Percentiles rank a stretch among this genome's conserved stretches.
Conservation (phyloP, 2,329 filamentous ascomycete genomes). For the Phaeoacremonium minimum region DNA sequence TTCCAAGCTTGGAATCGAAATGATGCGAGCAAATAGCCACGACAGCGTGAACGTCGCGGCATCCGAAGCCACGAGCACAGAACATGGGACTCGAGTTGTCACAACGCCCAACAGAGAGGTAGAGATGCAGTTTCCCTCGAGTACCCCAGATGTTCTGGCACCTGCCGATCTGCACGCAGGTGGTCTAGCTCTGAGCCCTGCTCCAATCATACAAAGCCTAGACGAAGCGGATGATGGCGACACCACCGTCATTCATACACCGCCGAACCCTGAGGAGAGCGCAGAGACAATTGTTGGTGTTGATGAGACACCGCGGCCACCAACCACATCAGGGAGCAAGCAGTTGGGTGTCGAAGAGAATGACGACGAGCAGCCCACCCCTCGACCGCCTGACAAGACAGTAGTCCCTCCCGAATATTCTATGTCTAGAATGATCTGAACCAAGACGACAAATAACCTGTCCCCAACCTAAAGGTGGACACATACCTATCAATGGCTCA, state of each 20-base stretch:
- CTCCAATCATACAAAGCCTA: conserved; percentile 4
- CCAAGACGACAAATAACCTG: too few relatives aligned
- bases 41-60: conserved; percentile 62
- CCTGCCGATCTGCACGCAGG: conserved; percentile 8
- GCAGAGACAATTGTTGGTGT: conserved; percentile 16
- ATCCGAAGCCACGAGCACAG: conserved; percentile 42
- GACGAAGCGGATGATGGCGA: conserved; percentile 12
- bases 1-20: conserved; percentile 90
- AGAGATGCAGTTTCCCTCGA: conserved; percentile 18
- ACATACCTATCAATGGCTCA: too few relatives aligned
- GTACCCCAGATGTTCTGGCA: conserved; percentile 6
- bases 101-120: conserved; percentile 40
- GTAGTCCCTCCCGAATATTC: background rate
- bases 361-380: conserved; percentile 34
- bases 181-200: conserved; percentile 3
- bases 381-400: conserved; percentile 23
- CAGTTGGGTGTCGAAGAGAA: conserved; percentile 12
- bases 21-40: conserved; percentile 95
- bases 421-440: background rate
- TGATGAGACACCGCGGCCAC: conserved; percentile 41
- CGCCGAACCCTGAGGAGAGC: conserved; percentile 20
- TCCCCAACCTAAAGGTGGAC: too few relatives aligned
- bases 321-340: conserved; percentile 5
- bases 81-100: conserved; percentile 48
- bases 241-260: conserved; percentile 16